Evolutionary conservation across 176 grass and related monocot species (phyloP), one percentile per base, ranked within the genome.

Genomic region (Saccharum spontaneum): DNA sequence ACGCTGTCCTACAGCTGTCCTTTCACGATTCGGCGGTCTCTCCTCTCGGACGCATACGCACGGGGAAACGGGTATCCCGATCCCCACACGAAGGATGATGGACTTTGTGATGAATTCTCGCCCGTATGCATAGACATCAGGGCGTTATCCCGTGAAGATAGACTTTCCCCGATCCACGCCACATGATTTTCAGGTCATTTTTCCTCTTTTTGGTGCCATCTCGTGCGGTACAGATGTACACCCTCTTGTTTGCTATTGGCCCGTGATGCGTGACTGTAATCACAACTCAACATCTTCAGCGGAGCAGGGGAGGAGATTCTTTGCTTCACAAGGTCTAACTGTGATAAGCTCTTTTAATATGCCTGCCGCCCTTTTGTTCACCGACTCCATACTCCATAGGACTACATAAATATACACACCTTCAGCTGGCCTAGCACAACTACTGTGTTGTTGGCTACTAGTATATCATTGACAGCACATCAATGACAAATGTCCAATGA

Each of bases 111-210:
- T 73, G 84, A 33, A 67, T 73, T 75, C 67, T 84, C 13, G 79
- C 74, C 88, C 89, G n/a, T 87, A 90, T 90, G 79, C 20, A 83
- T 90, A 46, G 18, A 67, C 84, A 83, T 90, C 89, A 87, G 22
- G 8, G 31, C 80, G 88, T 90, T 83, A 90, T 90, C 89, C 77
- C 79, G 84, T 87, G 26, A 83, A 83, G 83, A 82, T 82, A 87
- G 84, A 6, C 79, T 74, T 20, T 36, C 33, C 33, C 5, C 18
- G 79, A 82, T 66, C 44, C 60, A 45, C 16, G 17, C 67, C 84
- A 86, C 79, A 79, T 46, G 26, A 67, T 83, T 78, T 34, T 67
- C 70, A 50, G 49, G 87, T 61, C 82, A 0, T 40, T 89, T 81
- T 76, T 7, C 1, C 10, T n/a, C 30, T 30, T n/a, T 81, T 49